These are phyloP conservation scores for Vitis vinifera DNA, from an alignment of 164 flowering plant species.

Conservation along the genomic window DNA sequence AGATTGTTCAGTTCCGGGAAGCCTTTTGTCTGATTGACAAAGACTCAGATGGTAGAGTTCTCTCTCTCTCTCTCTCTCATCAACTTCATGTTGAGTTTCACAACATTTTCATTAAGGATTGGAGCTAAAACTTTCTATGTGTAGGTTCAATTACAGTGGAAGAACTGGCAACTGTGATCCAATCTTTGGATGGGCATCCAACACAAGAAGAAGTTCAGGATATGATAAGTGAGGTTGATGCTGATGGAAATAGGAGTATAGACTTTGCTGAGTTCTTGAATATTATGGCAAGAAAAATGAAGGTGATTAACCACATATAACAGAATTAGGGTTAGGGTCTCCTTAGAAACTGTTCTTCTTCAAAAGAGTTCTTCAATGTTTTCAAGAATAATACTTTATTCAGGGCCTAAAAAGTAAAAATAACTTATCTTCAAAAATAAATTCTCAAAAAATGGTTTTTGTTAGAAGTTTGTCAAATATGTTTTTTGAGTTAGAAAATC, in stretches of 20 bases:
- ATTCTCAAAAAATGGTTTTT: no score
- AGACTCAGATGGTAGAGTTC: constrained; percentile 44
- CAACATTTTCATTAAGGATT: no score
- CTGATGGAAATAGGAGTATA: constrained; percentile 27
- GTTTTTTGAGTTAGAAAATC: background rate
- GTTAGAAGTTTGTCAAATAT: background rate
- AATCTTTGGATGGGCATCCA: constrained; percentile 33
- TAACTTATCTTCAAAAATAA: no score
- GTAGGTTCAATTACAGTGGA: constrained; percentile 47
- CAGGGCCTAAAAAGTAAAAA: no score
- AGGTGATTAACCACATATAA: constrained; percentile 22
- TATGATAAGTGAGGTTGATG: constrained; percentile 39
- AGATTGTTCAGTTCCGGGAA: constrained; percentile 45
- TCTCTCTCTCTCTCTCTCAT: background rate
- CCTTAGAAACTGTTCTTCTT: no score
- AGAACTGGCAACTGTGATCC: constrained; percentile 39
- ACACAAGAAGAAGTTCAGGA: constrained; percentile 34
- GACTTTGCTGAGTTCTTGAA: constrained; percentile 38
- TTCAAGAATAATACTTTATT: no score
- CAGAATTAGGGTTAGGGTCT: no score
- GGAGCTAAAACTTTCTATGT: no score
- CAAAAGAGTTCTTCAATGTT: no score
- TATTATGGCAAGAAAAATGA: constrained; percentile 38
- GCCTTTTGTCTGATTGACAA: constrained; percentile 52
- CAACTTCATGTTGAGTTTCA: no score